Base-by-base conservation (phyloP, 1,284 basidiomycete species). In the Meripilus lineatus region DNA sequence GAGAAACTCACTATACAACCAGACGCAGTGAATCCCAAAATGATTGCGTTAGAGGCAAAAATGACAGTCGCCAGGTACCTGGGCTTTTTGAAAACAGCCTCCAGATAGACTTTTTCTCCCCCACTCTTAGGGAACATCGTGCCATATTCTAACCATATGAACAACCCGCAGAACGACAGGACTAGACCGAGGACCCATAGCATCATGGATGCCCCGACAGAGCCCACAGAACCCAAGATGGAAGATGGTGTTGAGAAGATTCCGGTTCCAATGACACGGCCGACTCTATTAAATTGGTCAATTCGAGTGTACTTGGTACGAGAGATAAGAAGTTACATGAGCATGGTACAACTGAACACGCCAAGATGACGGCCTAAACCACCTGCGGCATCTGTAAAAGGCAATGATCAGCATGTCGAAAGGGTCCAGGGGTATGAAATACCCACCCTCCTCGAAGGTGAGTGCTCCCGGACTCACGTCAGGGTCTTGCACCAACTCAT, bases 71-170 rank as follows among this genome's bases (percentile, higher is more conserved):
- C 67, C 45, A 87, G 59, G 54, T 75, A 82, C 38, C 68, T 71
- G 4, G 84, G 84, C 18, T 65, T 65, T 32, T 73, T 70, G 58
- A 75, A 87, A 15, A 84, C 73, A 51, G 70, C 82, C 48, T 85
- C 82, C 30, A 87, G 63, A 53, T 86, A 87, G 33, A 78, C 81
- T 61, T 84, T 84, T 64, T 87, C 84, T 14, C 79, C 84, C 2
- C 84, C 84, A 45, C 38, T 44, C 4, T 15, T 14, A 8, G 38
- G 43, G 54, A 71, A 58, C 49, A 82, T 78, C 18, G 80, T 81
- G 28, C 83, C 84, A 24, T 81, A 70, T 54, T 84, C 84, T 7
- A 84, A 66, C 51, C 80, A 88, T 5, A 88, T 82, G 17, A 70
- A 69, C 24, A 74, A 78, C 14, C 81, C 83, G 41, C 69, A 70